Conservation (phyloP, 768 basidiomycete species). For the Podaxis sp. region DNA sequence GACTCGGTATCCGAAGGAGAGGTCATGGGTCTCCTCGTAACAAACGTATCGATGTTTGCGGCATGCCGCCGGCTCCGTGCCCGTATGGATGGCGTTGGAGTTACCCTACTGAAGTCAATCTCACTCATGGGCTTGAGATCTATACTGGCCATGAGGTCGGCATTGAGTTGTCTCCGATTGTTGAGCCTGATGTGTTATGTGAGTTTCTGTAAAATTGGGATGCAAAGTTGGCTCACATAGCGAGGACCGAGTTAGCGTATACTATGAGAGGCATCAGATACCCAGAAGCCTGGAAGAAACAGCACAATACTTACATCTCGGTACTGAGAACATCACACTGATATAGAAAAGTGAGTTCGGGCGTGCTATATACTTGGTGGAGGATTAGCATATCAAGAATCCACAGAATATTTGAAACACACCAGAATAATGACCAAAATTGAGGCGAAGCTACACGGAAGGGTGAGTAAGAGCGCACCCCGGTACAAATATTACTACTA, state of each 20-base stretch:
- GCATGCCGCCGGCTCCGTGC: background rate
- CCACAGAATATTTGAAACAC: background rate
- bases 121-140: background rate
- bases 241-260: constrained; percentile 18
- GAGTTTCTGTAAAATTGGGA: background rate
- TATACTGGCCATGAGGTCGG: background rate
- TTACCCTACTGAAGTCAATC: background rate
- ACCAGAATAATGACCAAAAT: constrained; percentile 27
- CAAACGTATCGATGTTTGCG: background rate
- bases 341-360: constrained; percentile 27
- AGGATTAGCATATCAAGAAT: background rate
- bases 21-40: background rate
- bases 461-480: background rate
- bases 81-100: background rate
- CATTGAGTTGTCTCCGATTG: background rate
- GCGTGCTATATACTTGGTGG: constrained; percentile 23
- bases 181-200: background rate
- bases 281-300: background rate
- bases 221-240: constrained; percentile 11
- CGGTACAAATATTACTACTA: background rate
- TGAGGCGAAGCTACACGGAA: constrained; percentile 21
- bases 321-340: constrained; percentile 26
- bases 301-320: constrained; percentile 20
- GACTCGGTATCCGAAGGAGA: background rate
- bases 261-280: background rate